Conservation (phyloP, 1,284 basidiomycete genomes). For the Ganoderma lucidum region DNA sequence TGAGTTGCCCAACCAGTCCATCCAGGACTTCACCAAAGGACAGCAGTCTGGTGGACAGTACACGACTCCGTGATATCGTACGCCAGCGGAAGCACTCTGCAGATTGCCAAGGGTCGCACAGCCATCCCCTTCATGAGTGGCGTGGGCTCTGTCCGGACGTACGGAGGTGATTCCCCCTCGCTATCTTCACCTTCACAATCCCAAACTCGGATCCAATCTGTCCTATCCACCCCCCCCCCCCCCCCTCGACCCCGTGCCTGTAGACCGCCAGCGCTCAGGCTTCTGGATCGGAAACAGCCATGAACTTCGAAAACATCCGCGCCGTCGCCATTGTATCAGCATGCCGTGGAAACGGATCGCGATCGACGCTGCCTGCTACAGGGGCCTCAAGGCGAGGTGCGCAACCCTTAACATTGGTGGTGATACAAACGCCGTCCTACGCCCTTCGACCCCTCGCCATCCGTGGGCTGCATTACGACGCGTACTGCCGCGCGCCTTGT, state of each 20-base stretch:
- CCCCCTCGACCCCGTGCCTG: not conserved
- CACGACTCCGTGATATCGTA: not conserved
- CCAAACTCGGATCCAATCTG: not conserved
- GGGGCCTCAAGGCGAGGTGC: not conserved
- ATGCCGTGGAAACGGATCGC: not conserved
- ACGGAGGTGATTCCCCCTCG: slow-evolving; percentile 2
- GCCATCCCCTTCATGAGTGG: not conserved
- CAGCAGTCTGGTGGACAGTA: not conserved
- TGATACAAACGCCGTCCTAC: too few relatives aligned
- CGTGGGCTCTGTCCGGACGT: slow-evolving; percentile 3
- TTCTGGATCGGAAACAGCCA: not conserved
- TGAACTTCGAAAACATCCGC: not conserved
- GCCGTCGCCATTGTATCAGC: not conserved
- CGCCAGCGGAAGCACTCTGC: not conserved
- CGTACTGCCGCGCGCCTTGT: not conserved
- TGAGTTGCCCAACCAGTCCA: not conserved
- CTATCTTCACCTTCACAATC: not conserved
- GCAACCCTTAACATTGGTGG: not conserved
- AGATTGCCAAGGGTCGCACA: not conserved
- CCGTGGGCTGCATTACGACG: not conserved
- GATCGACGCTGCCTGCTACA: slow-evolving; percentile 6
- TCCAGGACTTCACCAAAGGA: not conserved
- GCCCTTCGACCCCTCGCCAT: not conserved
- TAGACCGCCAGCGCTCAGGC: not conserved
- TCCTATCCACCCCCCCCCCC: not conserved